Evolutionary conservation across 495 filamentous ascomycete genomes (phyloP).

Genomic region (Thozetella sp.): DNA sequence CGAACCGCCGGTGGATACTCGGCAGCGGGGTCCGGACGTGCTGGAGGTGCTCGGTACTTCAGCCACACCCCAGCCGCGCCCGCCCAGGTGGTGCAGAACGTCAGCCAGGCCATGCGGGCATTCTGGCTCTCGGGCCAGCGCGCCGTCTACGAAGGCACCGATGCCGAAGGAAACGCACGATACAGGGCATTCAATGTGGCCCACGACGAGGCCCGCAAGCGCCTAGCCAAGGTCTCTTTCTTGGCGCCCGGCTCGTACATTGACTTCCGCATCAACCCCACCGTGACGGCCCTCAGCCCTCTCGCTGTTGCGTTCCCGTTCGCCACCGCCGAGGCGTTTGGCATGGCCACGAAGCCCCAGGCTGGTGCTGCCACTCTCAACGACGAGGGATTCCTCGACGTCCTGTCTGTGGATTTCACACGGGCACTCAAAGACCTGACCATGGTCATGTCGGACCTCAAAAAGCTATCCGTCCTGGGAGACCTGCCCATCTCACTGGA

Average conservation of each 20-base stretch:
- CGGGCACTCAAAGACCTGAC: constrained; percentile 83
- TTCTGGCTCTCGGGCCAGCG: constrained; percentile 89
- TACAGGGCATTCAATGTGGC: constrained; percentile 71
- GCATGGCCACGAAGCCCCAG: constrained; percentile 28
- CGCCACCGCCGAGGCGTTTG: constrained; percentile 17
- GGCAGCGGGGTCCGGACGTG: constrained; percentile 65
- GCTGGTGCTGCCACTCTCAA: constrained; percentile 59
- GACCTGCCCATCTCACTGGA: constrained; percentile 81
- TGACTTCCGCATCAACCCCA: constrained; percentile 86
- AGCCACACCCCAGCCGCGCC: constrained; percentile 83
- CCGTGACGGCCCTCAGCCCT: constrained; percentile 78
- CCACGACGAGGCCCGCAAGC: constrained; percentile 68
- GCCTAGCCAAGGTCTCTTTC: constrained; percentile 55
- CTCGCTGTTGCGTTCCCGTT: constrained; percentile 46
- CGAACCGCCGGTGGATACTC: constrained; percentile 87
- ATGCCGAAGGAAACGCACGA: constrained; percentile 71
- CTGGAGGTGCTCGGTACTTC: constrained; percentile 81
- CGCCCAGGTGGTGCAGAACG: constrained; percentile 92
- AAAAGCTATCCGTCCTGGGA: constrained; percentile 72
- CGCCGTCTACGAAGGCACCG: constrained; percentile 77
- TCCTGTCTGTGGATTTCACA: constrained; percentile 86
- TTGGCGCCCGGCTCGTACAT: constrained; percentile 73
- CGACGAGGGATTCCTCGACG: constrained; percentile 77
- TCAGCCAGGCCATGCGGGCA: constrained; percentile 85
- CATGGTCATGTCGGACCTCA: constrained; percentile 77